Percentiles rank a stretch among this genome's conserved stretches.
phyloP scores from a whole-genome alignment of 1,284 basidiomycete genomes.

The Pisolithus thermaeus region DNA sequence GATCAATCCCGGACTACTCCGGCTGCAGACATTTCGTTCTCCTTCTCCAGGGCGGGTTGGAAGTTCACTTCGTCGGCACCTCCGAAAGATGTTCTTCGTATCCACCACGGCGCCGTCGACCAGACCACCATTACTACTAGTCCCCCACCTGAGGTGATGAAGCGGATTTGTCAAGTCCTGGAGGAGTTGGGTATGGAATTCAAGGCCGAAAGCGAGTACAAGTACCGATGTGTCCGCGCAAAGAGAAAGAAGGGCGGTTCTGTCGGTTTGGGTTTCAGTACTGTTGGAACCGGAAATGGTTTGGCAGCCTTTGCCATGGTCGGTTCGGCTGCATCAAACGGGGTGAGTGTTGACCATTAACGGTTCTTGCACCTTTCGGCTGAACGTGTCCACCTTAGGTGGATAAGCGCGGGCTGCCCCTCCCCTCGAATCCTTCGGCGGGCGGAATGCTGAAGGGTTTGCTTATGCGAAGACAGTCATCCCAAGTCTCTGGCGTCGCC shows the following conservation, averaged over 20 bases:
- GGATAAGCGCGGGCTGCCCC: slow-evolving; percentile 76
- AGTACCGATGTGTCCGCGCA: slow-evolving; percentile 73
- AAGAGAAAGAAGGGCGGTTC: slow-evolving; percentile 59
- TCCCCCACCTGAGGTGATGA: slow-evolving; percentile 83
- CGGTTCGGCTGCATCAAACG: slow-evolving; percentile 73
- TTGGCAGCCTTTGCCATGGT: slow-evolving; percentile 74
- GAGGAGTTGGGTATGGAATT: slow-evolving; percentile 90
- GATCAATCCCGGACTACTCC: slow-evolving; percentile 25
- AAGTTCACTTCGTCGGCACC: slow-evolving; percentile 26
- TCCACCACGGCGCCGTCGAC: slow-evolving; percentile 92
- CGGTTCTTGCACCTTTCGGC: not conserved
- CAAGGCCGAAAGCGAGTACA: slow-evolving; percentile 83
- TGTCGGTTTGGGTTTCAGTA: slow-evolving; percentile 39
- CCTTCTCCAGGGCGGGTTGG: slow-evolving; percentile 28
- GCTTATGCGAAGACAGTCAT: slow-evolving; percentile 82
- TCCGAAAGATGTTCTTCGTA: slow-evolving; percentile 59
- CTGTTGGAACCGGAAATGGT: slow-evolving; percentile 36
- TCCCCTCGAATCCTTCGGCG: slow-evolving; percentile 66
- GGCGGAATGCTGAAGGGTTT: slow-evolving; percentile 80
- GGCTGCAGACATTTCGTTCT: slow-evolving; percentile 25
- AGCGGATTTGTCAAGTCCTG: slow-evolving; percentile 75
- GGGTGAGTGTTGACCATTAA: slow-evolving; percentile 44
- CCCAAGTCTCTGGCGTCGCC: slow-evolving; percentile 51
- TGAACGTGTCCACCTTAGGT: slow-evolving; percentile 41
- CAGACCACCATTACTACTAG: slow-evolving; percentile 86